These are phyloP conservation scores for Podaxis rugospora DNA, from an alignment of 768 basidiomycete genomes.

Conservation along the genomic window DNA sequence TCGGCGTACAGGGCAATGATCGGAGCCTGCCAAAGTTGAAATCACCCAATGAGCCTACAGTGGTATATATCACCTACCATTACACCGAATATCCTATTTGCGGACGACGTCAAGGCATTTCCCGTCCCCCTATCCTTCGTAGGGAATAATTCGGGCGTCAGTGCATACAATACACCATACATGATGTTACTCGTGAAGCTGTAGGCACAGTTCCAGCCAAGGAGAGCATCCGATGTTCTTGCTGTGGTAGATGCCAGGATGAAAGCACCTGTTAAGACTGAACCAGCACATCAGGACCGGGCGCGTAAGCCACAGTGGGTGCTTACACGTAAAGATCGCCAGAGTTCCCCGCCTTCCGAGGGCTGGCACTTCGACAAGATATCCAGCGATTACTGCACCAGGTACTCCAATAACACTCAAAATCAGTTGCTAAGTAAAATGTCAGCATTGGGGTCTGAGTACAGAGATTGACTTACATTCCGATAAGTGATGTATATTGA, in stretches of 20 bases:
- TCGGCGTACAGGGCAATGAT: slow-evolving; percentile 68
- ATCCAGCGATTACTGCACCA: slow-evolving; percentile 68
- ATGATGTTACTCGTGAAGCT: slow-evolving; percentile 58
- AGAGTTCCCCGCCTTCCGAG: slow-evolving; percentile 68
- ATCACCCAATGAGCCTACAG: neutral
- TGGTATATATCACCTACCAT: slow-evolving; percentile 41
- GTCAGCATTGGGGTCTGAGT: neutral
- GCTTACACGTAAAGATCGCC: slow-evolving; percentile 55
- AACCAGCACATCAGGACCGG: slow-evolving; percentile 21
- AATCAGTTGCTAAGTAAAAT: slow-evolving; percentile 54
- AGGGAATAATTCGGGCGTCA: slow-evolving; percentile 68
- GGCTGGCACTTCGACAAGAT: slow-evolving; percentile 59
- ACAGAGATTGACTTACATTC: slow-evolving; percentile 38
- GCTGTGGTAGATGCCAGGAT: slow-evolving; percentile 76
- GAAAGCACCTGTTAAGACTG: slow-evolving; percentile 71
- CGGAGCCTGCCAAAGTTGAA: slow-evolving; percentile 43
- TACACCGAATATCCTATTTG: slow-evolving; percentile 69
- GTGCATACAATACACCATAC: slow-evolving; percentile 72
- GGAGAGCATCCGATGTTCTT: slow-evolving; percentile 56
- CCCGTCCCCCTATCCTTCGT: slow-evolving; percentile 74
- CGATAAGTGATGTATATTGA: slow-evolving; percentile 71
- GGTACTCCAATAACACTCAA: slow-evolving; percentile 66
- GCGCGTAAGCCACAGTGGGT: slow-evolving; percentile 20
- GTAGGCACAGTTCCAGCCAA: slow-evolving; percentile 81
- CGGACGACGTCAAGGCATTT: slow-evolving; percentile 59